Evolutionary conservation across 2,329 filamentous ascomycete species (phyloP).

Genomic region (Monilinia vaccinii-corymbosi): DNA sequence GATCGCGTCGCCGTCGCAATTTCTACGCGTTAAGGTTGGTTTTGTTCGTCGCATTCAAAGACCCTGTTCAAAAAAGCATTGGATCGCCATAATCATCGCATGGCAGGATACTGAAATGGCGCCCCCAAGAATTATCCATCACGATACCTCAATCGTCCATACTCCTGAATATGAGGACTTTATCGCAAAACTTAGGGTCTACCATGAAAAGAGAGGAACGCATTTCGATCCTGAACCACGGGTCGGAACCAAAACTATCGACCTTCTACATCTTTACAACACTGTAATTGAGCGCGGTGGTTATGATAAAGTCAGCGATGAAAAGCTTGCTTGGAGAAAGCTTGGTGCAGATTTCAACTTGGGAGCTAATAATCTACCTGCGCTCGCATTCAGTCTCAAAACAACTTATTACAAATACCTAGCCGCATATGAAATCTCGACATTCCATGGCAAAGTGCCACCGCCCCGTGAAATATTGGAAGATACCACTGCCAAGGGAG

Average conservation of each 20-base stretch:
- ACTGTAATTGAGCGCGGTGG: conserved; percentile 69
- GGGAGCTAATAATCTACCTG: conserved; percentile 64
- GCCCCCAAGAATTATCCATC: conserved; percentile 18
- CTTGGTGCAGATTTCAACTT: conserved; percentile 67
- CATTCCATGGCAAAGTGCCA: conserved; percentile 68
- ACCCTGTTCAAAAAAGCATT: conserved; percentile 7
- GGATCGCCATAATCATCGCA: conserved; percentile 11
- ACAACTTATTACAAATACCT: conserved; percentile 85
- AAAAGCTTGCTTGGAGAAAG: conserved; percentile 79
- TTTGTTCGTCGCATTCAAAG: conserved; percentile 5
- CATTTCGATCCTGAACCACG: conserved; percentile 72
- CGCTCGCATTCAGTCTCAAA: conserved; percentile 80
- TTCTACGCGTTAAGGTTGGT: conserved; percentile 6
- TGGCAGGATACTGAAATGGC: conserved; percentile 23
- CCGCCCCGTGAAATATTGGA: conserved; percentile 85
- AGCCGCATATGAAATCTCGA: conserved; percentile 76
- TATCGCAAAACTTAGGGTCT: conserved; percentile 61
- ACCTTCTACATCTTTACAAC: conserved; percentile 71
- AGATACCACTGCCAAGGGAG: conserved; percentile 67
- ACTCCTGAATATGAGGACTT: conserved; percentile 71
- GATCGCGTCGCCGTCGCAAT: conserved; percentile 14
- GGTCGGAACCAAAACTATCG: conserved; percentile 66
- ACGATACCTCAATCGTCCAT: conserved; percentile 27
- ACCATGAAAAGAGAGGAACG: conserved; percentile 73
- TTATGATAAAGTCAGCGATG: conserved; percentile 74